Evolutionary conservation across 2,329 filamentous ascomycete genomes (phyloP).

Genomic region (Sarocladium strictum): DNA sequence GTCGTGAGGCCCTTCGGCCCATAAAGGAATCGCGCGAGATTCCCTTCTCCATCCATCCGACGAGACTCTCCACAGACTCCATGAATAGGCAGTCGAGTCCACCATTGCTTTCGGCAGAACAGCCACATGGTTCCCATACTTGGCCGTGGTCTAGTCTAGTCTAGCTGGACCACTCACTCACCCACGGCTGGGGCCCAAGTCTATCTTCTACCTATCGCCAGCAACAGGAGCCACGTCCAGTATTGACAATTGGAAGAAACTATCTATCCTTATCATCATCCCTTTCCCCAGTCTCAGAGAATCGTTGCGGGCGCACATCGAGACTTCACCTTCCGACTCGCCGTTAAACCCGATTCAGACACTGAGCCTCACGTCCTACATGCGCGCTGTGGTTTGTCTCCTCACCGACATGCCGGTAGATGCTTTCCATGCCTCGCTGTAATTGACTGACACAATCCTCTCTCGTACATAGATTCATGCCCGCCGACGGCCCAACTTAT

Average conservation of each 20-base stretch:
- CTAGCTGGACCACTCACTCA: no score
- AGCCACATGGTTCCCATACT: slow-evolving; percentile 3
- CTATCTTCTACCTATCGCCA: no score
- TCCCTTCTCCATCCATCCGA: neutral
- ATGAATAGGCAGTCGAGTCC: neutral
- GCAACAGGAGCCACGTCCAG: no score
- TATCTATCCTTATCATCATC: neutral
- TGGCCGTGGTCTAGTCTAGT: neutral
- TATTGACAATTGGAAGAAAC: no score
- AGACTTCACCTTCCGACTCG: neutral
- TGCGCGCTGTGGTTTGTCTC: neutral
- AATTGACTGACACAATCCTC: neutral
- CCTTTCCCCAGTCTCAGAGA: neutral
- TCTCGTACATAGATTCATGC: neutral
- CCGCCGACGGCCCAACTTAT: slow-evolving; percentile 3
- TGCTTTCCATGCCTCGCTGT: neutral
- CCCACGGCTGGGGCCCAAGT: no score
- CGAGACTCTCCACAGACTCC: neutral
- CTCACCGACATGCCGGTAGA: neutral
- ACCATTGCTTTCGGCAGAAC: neutral
- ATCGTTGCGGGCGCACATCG: neutral
- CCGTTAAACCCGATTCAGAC: slow-evolving; percentile 4
- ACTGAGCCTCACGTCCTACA: slow-evolving; percentile 1
- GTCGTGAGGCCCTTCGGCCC: slow-evolving; percentile 6
- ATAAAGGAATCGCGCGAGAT: neutral